phyloP scores from a whole-genome alignment of 495 filamentous ascomycete species.

The Penicillium herquei region DNA sequence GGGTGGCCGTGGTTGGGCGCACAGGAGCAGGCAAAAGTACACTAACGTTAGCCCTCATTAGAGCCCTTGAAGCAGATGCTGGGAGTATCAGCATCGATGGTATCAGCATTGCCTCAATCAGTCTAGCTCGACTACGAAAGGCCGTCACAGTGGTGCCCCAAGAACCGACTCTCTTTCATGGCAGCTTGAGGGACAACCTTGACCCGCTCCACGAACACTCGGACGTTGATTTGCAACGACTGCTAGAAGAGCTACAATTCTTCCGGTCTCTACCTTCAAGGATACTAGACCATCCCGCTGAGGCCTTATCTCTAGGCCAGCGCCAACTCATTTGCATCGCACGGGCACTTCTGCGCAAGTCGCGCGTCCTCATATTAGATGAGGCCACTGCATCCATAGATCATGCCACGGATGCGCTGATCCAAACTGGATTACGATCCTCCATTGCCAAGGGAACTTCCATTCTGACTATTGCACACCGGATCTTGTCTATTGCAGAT shows the following conservation, averaged over 20 bases:
- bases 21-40: constrained; percentile 49
- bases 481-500: not conserved
- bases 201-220: constrained; percentile 59
- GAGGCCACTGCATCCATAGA: not conserved
- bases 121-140: constrained; percentile 40
- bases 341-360: not conserved
- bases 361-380: not conserved
- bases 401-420: not conserved
- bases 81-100: constrained; percentile 50
- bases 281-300: not conserved
- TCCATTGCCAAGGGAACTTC: not conserved
- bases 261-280: not conserved
- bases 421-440: not conserved
- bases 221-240: constrained; percentile 33
- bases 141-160: constrained; percentile 53
- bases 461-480: not conserved
- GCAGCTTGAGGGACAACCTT: constrained; percentile 52
- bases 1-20: constrained; percentile 40
- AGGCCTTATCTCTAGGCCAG: not conserved
- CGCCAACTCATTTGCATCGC: not conserved
- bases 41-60: constrained; percentile 44
- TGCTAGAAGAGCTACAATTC: not conserved
- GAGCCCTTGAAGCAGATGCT: constrained; percentile 41
- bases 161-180: constrained; percentile 50
- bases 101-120: constrained; percentile 47